These are phyloP conservation scores for Daedalea quercina DNA, from an alignment of 768 basidiomycete species.

Conservation along the genomic window DNA sequence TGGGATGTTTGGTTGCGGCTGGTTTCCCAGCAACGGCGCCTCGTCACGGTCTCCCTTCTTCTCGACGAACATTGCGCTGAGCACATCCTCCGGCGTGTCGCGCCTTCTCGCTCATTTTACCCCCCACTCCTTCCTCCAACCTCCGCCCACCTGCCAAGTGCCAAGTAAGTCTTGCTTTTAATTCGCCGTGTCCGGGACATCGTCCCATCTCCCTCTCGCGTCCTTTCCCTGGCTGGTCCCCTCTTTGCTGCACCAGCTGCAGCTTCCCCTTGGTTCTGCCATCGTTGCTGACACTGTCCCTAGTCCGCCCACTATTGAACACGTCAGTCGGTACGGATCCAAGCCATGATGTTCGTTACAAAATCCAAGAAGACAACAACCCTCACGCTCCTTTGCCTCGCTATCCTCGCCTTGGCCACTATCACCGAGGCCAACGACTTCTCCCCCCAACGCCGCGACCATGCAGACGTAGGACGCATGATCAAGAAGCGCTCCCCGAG, in stretches of 20 bases:
- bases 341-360: slow-evolving; percentile 41
- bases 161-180: not conserved
- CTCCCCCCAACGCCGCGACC: slow-evolving; percentile 42
- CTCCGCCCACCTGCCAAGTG: not conserved
- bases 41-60: not conserved
- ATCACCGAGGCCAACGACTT: slow-evolving; percentile 41
- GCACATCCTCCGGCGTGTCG: slow-evolving; percentile 4
- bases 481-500: slow-evolving; percentile 55
- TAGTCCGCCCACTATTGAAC: slow-evolving; percentile 5
- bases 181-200: slow-evolving; percentile 1
- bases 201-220: slow-evolving; percentile 1
- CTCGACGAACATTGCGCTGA: not conserved
- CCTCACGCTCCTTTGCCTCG: slow-evolving; percentile 58
- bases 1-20: not conserved
- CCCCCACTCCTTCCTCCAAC: slow-evolving; percentile 8
- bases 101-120: slow-evolving; percentile 8
- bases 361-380: slow-evolving; percentile 34
- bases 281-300: slow-evolving; percentile 4
- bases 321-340: slow-evolving; percentile 4
- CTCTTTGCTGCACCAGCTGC: not conserved
- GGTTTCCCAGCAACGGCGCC: not conserved
- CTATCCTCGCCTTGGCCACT: slow-evolving; percentile 42
- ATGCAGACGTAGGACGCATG: slow-evolving; percentile 55
- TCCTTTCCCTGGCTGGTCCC: slow-evolving; percentile 13
- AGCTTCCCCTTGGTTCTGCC: not conserved